Evolutionary conservation across 352 stramenopile genomes (phyloP).

Genomic region (Phytophthora tentaculata): DNA sequence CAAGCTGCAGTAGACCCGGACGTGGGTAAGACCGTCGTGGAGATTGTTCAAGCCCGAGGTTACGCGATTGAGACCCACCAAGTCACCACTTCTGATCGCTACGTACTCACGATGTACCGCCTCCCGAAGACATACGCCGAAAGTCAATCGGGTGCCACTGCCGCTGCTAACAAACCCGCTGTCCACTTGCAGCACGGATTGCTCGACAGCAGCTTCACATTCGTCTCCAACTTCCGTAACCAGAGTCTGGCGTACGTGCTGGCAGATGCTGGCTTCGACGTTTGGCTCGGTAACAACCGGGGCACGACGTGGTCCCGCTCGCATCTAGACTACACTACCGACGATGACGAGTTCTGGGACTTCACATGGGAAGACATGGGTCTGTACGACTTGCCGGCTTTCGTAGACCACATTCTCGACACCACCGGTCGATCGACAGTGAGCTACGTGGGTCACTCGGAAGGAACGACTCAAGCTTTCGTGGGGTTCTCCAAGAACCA

Average conservation of each 20-base stretch:
- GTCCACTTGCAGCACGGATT: slow-evolving; percentile 65
- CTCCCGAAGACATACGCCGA: slow-evolving; percentile 14
- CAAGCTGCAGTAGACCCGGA: slow-evolving; percentile 5
- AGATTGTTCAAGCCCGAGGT: slow-evolving; percentile 44
- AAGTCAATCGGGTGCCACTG: slow-evolving; percentile 14
- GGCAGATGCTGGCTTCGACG: slow-evolving; percentile 59
- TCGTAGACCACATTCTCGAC: slow-evolving; percentile 52
- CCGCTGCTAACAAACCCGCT: slow-evolving; percentile 45
- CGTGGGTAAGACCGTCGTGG: slow-evolving; percentile 27
- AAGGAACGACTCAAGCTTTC: slow-evolving; percentile 52
- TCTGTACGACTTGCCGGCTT: slow-evolving; percentile 43
- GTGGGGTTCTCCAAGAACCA: slow-evolving; percentile 66
- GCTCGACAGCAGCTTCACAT: slow-evolving; percentile 64
- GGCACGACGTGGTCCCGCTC: slow-evolving; percentile 59
- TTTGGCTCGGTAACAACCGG: slow-evolving; percentile 72
- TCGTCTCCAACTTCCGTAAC: slow-evolving; percentile 58
- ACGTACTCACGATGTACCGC: slow-evolving; percentile 21
- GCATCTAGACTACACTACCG: slow-evolving; percentile 37
- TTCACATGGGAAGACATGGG: slow-evolving; percentile 69
- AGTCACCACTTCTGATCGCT: slow-evolving; percentile 17
- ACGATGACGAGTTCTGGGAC: slow-evolving; percentile 55
- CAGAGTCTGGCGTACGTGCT: slow-evolving; percentile 63
- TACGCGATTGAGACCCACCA: slow-evolving; percentile 37
- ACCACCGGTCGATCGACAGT: slow-evolving; percentile 43
- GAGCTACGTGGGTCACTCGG: slow-evolving; percentile 60